phyloP scores from a whole-genome alignment of 1,284 basidiomycete species.

The Rhodotorula sp. region DNA sequence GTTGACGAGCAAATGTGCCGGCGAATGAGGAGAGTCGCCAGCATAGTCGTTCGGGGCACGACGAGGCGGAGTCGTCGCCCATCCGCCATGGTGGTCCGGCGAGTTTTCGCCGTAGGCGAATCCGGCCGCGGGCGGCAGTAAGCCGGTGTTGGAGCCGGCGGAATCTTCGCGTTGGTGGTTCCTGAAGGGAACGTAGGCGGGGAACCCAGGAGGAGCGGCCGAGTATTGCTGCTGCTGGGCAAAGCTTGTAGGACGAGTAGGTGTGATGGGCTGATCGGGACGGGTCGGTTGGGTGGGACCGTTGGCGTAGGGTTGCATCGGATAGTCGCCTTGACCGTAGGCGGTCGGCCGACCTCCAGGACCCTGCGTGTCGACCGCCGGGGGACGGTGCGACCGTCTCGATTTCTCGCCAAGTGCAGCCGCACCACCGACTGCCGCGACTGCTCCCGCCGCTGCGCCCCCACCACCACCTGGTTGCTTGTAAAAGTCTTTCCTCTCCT shows the following conservation, averaged over 20 bases:
- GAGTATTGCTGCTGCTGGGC: not conserved
- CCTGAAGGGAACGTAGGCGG: not conserved
- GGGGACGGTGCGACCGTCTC: not conserved
- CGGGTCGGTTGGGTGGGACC: not conserved
- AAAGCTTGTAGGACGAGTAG: not conserved
- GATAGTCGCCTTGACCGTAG: not conserved
- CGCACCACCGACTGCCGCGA: not conserved
- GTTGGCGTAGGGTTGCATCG: not conserved
- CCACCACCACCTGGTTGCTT: too few relatives aligned
- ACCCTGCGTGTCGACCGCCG: not conserved
- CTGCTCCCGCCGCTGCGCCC: not conserved
- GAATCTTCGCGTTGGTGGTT: conserved; percentile 5
- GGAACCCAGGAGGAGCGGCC: not conserved
- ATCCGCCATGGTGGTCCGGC: not conserved
- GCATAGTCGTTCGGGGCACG: conserved; percentile 6
- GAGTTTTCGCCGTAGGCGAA: conserved; percentile 12
- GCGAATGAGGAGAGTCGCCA: conserved; percentile 9
- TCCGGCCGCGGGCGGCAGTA: not conserved
- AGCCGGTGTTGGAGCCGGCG: not conserved
- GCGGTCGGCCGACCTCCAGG: not conserved
- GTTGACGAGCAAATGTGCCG: not conserved
- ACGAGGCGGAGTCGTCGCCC: conserved; percentile 4
- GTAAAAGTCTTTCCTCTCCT: not conserved
- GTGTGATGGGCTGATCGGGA: not conserved
- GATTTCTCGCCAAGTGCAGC: not conserved